Conservation (phyloP, 148 eudicot genomes). For the Cornus florida region DNA sequence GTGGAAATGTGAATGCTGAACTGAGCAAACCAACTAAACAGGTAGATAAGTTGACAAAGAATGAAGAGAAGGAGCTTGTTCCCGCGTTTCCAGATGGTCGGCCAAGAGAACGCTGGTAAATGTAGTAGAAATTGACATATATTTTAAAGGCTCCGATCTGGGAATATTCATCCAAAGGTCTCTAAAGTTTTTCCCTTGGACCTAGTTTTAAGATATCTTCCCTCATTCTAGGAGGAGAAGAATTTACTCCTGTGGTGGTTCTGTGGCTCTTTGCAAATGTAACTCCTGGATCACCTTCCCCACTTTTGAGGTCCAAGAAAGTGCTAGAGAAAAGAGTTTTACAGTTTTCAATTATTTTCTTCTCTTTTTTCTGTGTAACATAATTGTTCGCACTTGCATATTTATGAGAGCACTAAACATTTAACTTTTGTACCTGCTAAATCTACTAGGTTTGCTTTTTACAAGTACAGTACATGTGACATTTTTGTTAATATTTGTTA, state of each 20-base stretch:
- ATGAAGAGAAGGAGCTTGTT: constrained; percentile 45
- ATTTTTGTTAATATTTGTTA: background rate
- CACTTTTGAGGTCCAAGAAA: background rate
- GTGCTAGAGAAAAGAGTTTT: background rate
- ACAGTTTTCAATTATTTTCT: background rate
- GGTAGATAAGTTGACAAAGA: constrained; percentile 27
- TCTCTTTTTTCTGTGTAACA: background rate
- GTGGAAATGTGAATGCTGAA: constrained; percentile 36
- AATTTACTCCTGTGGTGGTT: background rate
- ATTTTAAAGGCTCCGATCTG: background rate
- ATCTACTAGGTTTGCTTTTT: background rate
- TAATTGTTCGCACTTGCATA: background rate
- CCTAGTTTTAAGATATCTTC: background rate
- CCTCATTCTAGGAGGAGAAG: background rate
- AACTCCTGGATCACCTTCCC: background rate
- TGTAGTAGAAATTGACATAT: background rate
- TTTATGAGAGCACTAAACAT: background rate
- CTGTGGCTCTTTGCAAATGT: background rate
- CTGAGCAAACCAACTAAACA: constrained; percentile 36
- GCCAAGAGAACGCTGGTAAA: constrained; percentile 94
- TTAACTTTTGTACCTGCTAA: background rate
- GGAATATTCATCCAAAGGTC: background rate
- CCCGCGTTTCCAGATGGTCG: constrained; percentile 87
- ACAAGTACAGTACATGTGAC: background rate
- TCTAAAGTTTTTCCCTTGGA: background rate